Percentiles rank a stretch among this genome's conserved stretches.
Evolutionary conservation across 78 protist genomes (phyloP).

Genomic region (Dictyostelium purpureum): DNA sequence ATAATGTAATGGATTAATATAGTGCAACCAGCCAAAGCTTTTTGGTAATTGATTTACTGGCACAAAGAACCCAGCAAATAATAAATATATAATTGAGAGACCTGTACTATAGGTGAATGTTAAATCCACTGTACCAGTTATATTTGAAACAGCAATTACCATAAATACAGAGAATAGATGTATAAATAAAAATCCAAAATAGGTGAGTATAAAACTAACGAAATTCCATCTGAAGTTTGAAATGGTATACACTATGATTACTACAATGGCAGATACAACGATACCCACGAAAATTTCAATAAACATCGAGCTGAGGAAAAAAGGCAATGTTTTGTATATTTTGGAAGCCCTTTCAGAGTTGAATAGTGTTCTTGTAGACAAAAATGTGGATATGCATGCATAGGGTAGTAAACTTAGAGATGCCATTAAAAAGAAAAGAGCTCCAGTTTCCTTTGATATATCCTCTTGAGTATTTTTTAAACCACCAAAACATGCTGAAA

Average conservation of each 20-base stretch:
- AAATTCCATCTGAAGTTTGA: not conserved
- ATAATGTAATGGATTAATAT: constrained; percentile 6
- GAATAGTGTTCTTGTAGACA: not conserved
- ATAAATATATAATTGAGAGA: not conserved
- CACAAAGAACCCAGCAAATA: constrained; percentile 68
- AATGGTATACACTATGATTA: not conserved
- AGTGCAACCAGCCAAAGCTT: constrained; percentile 44
- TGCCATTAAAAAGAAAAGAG: not conserved
- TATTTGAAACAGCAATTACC: not conserved
- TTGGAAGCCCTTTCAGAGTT: constrained; percentile 37
- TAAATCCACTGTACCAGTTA: constrained; percentile 29
- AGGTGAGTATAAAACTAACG: not conserved
- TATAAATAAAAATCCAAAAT: not conserved
- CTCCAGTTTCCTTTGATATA: not conserved
- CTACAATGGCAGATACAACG: not conserved
- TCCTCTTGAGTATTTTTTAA: not conserved
- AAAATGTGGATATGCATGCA: constrained; percentile 10
- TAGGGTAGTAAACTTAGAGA: not conserved
- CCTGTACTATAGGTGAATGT: constrained; percentile 37
- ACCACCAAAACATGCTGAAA: constrained; percentile 38
- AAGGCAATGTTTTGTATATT: constrained; percentile 11
- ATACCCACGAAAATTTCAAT: not conserved
- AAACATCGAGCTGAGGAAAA: not conserved
- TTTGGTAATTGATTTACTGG: constrained; percentile 29
- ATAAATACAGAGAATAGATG: constrained; percentile 5